Conservation (phyloP, 1,139 yeast species). For the Saccharomycopsis hybrid region DNA sequence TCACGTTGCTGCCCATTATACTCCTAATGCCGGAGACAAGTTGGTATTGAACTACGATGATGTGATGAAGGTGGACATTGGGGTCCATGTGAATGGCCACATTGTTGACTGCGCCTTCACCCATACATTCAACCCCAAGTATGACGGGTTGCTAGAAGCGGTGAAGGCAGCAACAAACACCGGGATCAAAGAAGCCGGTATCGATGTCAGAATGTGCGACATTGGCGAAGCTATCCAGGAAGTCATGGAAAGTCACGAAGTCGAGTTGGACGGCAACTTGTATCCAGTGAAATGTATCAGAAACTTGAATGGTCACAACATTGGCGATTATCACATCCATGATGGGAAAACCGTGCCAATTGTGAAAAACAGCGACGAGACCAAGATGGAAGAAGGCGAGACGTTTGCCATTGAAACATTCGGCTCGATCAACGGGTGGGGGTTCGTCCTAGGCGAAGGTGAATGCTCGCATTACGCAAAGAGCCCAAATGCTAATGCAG, state of each 20-base stretch:
- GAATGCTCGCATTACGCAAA: slow-evolving; percentile 92
- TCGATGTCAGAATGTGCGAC: slow-evolving; percentile 90
- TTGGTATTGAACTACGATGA: slow-evolving; percentile 75
- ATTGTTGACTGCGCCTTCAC: slow-evolving; percentile 96
- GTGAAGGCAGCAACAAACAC: slow-evolving; percentile 92
- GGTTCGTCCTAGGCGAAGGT: slow-evolving; percentile 79
- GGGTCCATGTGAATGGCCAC: slow-evolving; percentile 95
- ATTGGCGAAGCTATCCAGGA: slow-evolving; percentile 96
- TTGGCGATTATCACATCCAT: slow-evolving; percentile 76
- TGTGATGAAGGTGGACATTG: slow-evolving; percentile 95
- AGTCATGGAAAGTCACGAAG: slow-evolving; percentile 93
- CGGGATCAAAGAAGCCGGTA: slow-evolving; percentile 89
- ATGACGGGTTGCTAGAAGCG: slow-evolving; percentile 73
- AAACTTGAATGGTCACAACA: slow-evolving; percentile 92
- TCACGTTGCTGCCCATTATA: slow-evolving; percentile 95
- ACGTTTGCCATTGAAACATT: slow-evolving; percentile 97
- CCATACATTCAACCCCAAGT: slow-evolving; percentile 76
- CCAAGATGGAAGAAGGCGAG: slow-evolving; percentile 99
- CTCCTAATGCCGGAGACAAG: slow-evolving; percentile 94
- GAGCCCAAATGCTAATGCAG: slow-evolving; percentile 35
- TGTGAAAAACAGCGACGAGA: slow-evolving; percentile 84
- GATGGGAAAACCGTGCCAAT: slow-evolving; percentile 96
- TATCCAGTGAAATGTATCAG: slow-evolving; percentile 84
- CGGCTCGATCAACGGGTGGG: slow-evolving; percentile 86
- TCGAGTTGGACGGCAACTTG: slow-evolving; percentile 81